Conservation (phyloP, 805 yeast genomes). For the Wickerhamiella alocasiicola region DNA sequence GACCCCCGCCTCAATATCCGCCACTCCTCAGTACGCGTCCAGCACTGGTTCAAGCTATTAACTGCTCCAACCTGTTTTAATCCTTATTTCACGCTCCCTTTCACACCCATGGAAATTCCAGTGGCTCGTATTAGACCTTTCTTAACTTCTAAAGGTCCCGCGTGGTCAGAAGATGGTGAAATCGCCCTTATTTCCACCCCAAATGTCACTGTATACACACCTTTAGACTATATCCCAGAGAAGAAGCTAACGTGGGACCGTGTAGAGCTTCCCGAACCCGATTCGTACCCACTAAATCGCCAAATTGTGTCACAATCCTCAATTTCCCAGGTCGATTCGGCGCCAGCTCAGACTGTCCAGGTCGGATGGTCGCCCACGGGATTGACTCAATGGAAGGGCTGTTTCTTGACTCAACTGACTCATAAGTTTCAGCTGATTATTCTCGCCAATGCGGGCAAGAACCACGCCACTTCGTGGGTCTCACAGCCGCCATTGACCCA, state of each 20-base stretch:
- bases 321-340: neutral
- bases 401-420: slow-evolving; percentile 5
- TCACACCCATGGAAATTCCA: slow-evolving; percentile 9
- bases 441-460: neutral
- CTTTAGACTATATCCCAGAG: slow-evolving; percentile 3
- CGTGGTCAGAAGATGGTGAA: slow-evolving; percentile 10
- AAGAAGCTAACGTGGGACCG: neutral
- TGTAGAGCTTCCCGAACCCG: slow-evolving; percentile 3
- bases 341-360: neutral
- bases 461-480: too few species aligned
- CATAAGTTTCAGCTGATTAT: slow-evolving; percentile 4
- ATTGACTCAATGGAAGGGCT: neutral
- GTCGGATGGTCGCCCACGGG: slow-evolving; percentile 10
- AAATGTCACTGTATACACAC: slow-evolving; percentile 6
- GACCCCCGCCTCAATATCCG: too few species aligned
- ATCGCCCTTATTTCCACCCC: slow-evolving; percentile 2
- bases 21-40: too few species aligned
- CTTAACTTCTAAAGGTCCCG: neutral
- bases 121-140: neutral
- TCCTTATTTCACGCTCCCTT: too few species aligned
- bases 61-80: too few species aligned
- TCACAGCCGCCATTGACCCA: neutral
- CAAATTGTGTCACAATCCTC: neutral
- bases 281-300: neutral
- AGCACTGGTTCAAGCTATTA: too few species aligned